Percentiles rank a stretch among this genome's conserved stretches.
Conservation (phyloP, 768 basidiomycete genomes). For the Mycena chlorophos region DNA sequence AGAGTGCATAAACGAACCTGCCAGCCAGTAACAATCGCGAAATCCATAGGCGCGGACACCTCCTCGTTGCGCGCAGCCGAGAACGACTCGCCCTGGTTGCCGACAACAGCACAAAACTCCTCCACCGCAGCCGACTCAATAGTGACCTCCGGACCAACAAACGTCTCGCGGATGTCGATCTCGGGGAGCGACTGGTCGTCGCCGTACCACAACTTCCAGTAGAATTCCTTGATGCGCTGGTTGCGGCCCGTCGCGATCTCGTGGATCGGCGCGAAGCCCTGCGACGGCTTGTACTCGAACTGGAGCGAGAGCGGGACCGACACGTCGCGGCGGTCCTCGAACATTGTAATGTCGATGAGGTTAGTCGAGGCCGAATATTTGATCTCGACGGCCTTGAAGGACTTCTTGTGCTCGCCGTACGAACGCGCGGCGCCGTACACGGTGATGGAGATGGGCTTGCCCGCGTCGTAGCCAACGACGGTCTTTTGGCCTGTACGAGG, state of each 20-base stretch:
- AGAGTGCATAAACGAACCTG: constrained; percentile 58
- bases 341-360: constrained; percentile 70
- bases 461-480: constrained; percentile 52
- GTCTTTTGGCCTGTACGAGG: constrained; percentile 82
- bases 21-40: constrained; percentile 98
- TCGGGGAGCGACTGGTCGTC: constrained; percentile 74
- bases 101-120: constrained; percentile 88
- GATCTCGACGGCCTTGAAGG: constrained; percentile 85
- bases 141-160: constrained; percentile 82
- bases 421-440: constrained; percentile 82
- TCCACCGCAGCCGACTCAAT: constrained; percentile 79
- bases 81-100: constrained; percentile 90
- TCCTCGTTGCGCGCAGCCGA: constrained; percentile 69
- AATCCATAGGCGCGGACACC: constrained; percentile 95
- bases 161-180: constrained; percentile 79
- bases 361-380: constrained; percentile 52
- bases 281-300: constrained; percentile 85
- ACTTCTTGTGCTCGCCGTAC: constrained; percentile 64
- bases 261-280: constrained; percentile 90
- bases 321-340: constrained; percentile 76
- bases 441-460: constrained; percentile 55
- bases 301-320: constrained; percentile 79
- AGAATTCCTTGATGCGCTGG: constrained; percentile 90
- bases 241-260: constrained; percentile 84
- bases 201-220: constrained; percentile 98